Evolutionary conservation across 2,329 filamentous ascomycete species (phyloP).

Genomic region (Thielaviopsis euricoi): DNA sequence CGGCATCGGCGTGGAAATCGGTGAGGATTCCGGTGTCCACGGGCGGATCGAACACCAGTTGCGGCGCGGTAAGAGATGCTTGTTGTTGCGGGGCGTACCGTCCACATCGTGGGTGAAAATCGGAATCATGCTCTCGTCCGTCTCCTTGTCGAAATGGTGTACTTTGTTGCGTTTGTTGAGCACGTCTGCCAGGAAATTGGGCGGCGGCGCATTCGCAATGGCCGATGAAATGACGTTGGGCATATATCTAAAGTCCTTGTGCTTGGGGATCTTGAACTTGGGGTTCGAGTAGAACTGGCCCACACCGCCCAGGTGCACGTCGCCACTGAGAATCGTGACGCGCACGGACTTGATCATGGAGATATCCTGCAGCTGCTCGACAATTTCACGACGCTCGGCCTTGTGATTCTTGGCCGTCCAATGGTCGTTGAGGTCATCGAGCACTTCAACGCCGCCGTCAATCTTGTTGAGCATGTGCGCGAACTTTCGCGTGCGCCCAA

Average conservation of each 20-base stretch:
- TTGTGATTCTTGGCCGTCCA: constrained; percentile 97
- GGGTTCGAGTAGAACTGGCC: constrained; percentile 93
- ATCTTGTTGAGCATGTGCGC: constrained; percentile 74
- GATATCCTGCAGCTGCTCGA: constrained; percentile 84
- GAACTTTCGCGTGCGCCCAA: constrained; percentile 67
- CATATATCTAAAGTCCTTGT: constrained; percentile 92
- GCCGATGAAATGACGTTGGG: constrained; percentile 87
- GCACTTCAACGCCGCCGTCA: constrained; percentile 78
- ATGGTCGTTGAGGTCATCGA: constrained; percentile 88
- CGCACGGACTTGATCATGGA: constrained; percentile 85
- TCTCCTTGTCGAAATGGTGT: constrained; percentile 56
- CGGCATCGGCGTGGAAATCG: constrained; percentile 46
- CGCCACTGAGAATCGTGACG: constrained; percentile 80
- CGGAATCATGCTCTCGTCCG: constrained; percentile 90
- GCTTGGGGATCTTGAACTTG: constrained; percentile 62
- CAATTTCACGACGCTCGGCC: constrained; percentile 66
- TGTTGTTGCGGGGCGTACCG: constrained; percentile 80
- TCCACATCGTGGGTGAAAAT: constrained; percentile 84
- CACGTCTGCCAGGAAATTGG: constrained; percentile 75
- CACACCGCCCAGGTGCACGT: constrained; percentile 82
- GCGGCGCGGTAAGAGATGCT: constrained; percentile 67
- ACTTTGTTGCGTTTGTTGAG: constrained; percentile 85
- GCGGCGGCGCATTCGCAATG: constrained; percentile 82
- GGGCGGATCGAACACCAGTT: constrained; percentile 92
- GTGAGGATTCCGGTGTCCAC: constrained; percentile 65